These are phyloP conservation scores for Irpex sp. DNA, from an alignment of 1,284 basidiomycete genomes.

Conservation along the genomic window DNA sequence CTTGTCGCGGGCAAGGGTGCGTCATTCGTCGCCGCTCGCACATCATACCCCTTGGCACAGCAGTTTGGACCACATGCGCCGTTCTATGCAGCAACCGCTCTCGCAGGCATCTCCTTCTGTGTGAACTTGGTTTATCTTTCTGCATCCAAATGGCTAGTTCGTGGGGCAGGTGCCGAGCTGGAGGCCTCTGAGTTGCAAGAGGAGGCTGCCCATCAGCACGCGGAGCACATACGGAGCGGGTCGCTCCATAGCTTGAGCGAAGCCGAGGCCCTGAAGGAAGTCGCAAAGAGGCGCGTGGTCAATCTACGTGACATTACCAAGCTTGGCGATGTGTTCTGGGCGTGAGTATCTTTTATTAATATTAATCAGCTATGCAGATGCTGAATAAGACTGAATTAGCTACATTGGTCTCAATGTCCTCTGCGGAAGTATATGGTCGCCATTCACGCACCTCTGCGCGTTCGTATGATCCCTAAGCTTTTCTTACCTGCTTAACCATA, in stretches of 20 bases:
- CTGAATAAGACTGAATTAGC: conserved; percentile 27
- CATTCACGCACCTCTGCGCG: conserved; percentile 76
- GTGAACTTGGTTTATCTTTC: conserved; percentile 67
- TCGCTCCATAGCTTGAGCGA: conserved; percentile 46
- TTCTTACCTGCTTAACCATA: background rate
- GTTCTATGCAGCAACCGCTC: conserved; percentile 64
- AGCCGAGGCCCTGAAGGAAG: conserved; percentile 59
- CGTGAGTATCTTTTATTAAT: conserved; percentile 38
- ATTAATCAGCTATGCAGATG: background rate
- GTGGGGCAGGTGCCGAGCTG: conserved; percentile 54
- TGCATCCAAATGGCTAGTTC: conserved; percentile 59
- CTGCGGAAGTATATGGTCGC: conserved; percentile 77
- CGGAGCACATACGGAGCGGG: conserved; percentile 27
- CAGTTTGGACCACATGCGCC: conserved; percentile 65
- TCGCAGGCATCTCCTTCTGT: conserved; percentile 61
- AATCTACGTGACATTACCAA: conserved; percentile 55
- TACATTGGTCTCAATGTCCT: conserved; percentile 70
- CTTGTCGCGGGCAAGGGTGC: conserved; percentile 75
- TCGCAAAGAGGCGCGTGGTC: conserved; percentile 62
- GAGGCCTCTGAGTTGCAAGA: conserved; percentile 58
- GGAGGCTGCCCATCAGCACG: conserved; percentile 37
- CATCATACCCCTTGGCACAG: conserved; percentile 73
- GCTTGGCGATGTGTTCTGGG: conserved; percentile 79
- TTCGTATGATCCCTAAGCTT: conserved; percentile 31
- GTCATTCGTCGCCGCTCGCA: conserved; percentile 71